Percentiles rank a stretch among this genome's conserved stretches.
These are phyloP conservation scores for Trichoderma koningiopsis DNA, from an alignment of 2,329 filamentous ascomycete species.

Conservation along the genomic window DNA sequence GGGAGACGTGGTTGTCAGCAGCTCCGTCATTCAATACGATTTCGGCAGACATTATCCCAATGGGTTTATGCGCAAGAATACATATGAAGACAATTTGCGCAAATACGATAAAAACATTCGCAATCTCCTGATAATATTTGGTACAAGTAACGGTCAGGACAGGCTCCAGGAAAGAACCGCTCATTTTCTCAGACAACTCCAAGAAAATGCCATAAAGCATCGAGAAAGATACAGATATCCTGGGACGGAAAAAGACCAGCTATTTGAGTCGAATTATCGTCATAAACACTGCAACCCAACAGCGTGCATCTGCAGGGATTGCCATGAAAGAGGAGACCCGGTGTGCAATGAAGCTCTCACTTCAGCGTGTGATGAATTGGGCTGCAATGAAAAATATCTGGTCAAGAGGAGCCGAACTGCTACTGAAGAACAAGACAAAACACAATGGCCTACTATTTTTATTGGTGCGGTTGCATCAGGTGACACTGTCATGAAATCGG, in stretches of 20 bases:
- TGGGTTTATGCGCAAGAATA: slow-evolving; percentile 33
- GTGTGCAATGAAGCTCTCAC: not conserved
- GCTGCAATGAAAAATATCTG: not conserved
- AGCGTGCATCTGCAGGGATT: not conserved
- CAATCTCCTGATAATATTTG: slow-evolving; percentile 31
- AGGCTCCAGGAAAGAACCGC: slow-evolving; percentile 12
- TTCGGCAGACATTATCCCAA: slow-evolving; percentile 33
- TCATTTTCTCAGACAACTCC: slow-evolving; percentile 22
- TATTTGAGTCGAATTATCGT: slow-evolving; percentile 36
- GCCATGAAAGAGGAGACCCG: not conserved
- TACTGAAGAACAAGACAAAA: not conserved
- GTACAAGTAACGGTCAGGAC: slow-evolving; percentile 25
- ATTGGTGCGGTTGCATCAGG: slow-evolving; percentile 32
- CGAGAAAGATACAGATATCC: slow-evolving; percentile 33
- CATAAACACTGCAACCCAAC: slow-evolving; percentile 36
- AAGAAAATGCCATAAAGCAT: slow-evolving; percentile 11
- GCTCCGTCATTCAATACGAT: slow-evolving; percentile 36
- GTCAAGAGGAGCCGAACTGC: not conserved
- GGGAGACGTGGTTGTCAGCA: slow-evolving; percentile 39
- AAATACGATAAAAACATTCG: slow-evolving; percentile 34
- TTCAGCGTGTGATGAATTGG: not conserved
- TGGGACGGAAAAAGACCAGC: slow-evolving; percentile 33
- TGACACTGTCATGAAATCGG: slow-evolving; percentile 44
- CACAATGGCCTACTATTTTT: not conserved
- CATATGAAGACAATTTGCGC: slow-evolving; percentile 32